phyloP scores from a whole-genome alignment of 345 rosid genomes.

The Pelargonium nanum region DNA sequence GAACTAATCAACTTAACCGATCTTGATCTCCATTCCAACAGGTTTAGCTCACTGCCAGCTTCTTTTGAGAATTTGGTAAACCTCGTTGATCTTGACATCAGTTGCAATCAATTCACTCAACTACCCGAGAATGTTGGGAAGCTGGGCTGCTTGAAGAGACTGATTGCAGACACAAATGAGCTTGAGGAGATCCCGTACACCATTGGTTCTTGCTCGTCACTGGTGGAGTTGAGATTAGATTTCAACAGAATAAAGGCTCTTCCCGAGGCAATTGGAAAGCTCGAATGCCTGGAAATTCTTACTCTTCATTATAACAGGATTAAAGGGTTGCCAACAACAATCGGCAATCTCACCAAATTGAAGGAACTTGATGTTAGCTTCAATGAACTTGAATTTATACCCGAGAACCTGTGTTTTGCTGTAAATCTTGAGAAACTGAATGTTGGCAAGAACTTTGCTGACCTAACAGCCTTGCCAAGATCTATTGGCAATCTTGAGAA shows the following conservation, averaged over 20 bases:
- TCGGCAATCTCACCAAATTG: slow-evolving; percentile 35
- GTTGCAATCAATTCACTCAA: slow-evolving; percentile 37
- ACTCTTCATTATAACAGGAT: slow-evolving; percentile 47
- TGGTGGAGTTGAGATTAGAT: slow-evolving; percentile 44
- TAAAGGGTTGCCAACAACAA: slow-evolving; percentile 53
- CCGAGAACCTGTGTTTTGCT: slow-evolving; percentile 47
- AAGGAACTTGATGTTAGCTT: slow-evolving; percentile 60
- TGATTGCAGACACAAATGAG: slow-evolving; percentile 47
- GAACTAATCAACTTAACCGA: slow-evolving; percentile 37
- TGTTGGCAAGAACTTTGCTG: slow-evolving; percentile 54
- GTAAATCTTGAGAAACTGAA: slow-evolving; percentile 41
- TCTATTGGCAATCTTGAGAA: slow-evolving; percentile 57
- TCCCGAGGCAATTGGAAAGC: slow-evolving; percentile 58
- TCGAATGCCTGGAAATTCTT: slow-evolving; percentile 39
- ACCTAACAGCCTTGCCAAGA: slow-evolving; percentile 47
- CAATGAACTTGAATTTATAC: slow-evolving; percentile 49
- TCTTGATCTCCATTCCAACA: slow-evolving; percentile 51
- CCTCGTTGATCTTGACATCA: slow-evolving; percentile 35
- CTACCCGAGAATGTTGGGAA: slow-evolving; percentile 42
- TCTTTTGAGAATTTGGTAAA: slow-evolving; percentile 40
- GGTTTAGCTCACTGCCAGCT: slow-evolving; percentile 37
- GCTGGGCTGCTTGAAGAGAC: slow-evolving; percentile 30
- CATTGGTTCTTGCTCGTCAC: slow-evolving; percentile 39
- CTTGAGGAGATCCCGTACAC: slow-evolving; percentile 55
- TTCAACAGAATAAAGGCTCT: slow-evolving; percentile 56